These are phyloP conservation scores for Fusarium algeriense DNA, from an alignment of 2,329 filamentous ascomycete species.

Conservation along the genomic window DNA sequence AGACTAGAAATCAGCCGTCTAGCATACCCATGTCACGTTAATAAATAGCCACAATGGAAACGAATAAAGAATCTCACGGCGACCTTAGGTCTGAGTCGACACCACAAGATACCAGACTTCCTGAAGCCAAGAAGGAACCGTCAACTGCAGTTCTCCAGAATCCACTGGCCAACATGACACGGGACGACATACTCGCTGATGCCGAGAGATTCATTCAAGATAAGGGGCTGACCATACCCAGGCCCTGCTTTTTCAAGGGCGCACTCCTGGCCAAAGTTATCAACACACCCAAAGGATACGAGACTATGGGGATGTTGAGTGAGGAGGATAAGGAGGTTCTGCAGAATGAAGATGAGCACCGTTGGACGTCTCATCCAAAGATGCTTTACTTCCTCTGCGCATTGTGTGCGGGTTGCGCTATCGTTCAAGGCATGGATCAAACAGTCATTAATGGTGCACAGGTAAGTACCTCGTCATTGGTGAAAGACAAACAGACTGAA, in stretches of 20 bases:
- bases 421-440: slow-evolving; percentile 73
- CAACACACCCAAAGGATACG: slow-evolving; percentile 35
- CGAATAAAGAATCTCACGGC: background rate
- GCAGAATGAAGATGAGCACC: slow-evolving; percentile 64
- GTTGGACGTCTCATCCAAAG: slow-evolving; percentile 63
- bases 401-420: slow-evolving; percentile 55
- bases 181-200: slow-evolving; percentile 37
- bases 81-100: background rate
- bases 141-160: slow-evolving; percentile 36
- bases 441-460: slow-evolving; percentile 70
- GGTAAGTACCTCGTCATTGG: slow-evolving; percentile 17
- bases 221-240: slow-evolving; percentile 48
- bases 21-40: background rate
- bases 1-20: background rate
- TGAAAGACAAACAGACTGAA: background rate
- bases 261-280: slow-evolving; percentile 52
- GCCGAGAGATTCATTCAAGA: slow-evolving; percentile 40
- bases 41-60: background rate
- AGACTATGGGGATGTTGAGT: slow-evolving; percentile 46
- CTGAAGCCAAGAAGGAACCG: background rate
- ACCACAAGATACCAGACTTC: background rate
- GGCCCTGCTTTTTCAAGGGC: slow-evolving; percentile 54
- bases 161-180: slow-evolving; percentile 34
- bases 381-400: slow-evolving; percentile 52
- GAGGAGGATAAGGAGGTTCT: slow-evolving; percentile 49